A percentile compares a stretch with the other conserved stretches of the same genome.
These are phyloP conservation scores for Aspergillus brunneoviolaceus DNA, from an alignment of 2,329 filamentous ascomycete genomes.

Conservation along the genomic window DNA sequence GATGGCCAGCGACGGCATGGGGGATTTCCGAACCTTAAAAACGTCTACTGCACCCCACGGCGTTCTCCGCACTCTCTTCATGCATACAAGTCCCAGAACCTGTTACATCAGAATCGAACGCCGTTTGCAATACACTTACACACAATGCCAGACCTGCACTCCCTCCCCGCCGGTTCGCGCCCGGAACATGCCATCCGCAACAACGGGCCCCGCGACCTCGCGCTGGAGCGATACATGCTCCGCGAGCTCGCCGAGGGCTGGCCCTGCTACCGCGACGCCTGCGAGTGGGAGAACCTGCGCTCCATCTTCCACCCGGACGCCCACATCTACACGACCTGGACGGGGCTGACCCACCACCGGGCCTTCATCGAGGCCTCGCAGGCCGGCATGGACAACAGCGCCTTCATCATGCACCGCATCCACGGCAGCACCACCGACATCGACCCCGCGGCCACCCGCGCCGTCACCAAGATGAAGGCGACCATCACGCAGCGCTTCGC, in stretches of 20 bases:
- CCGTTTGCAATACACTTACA: too few species aligned
- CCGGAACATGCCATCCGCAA: constrained; percentile 47
- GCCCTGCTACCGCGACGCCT: constrained; percentile 51
- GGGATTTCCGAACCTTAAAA: too few species aligned
- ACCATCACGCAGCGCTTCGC: constrained; percentile 52
- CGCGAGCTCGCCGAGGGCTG: constrained; percentile 53
- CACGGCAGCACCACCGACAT: constrained; percentile 48
- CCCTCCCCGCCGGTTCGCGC: constrained; percentile 36
- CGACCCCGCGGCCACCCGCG: constrained; percentile 38
- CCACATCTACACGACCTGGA: constrained; percentile 54
- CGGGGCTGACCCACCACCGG: constrained; percentile 42
- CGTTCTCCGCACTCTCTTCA: too few species aligned
- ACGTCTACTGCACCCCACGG: too few species aligned
- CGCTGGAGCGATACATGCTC: constrained; percentile 48
- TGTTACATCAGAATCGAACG: too few species aligned
- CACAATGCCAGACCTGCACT: constrained; percentile 33
- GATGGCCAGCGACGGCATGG: too few species aligned
- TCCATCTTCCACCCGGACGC: constrained; percentile 53
- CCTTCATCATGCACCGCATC: constrained; percentile 58
- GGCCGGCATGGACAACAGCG: constrained; percentile 51
- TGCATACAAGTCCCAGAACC: too few species aligned
- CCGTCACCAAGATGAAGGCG: constrained; percentile 53
- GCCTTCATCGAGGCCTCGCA: constrained; percentile 54
- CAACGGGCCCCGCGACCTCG: constrained; percentile 48
- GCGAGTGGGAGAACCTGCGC: constrained; percentile 54